A percentile compares a stretch with the other conserved stretches of the same genome.
Conservation (phyloP, 2,329 filamentous ascomycete genomes). For the Aspergillus pseudoterreus region DNA sequence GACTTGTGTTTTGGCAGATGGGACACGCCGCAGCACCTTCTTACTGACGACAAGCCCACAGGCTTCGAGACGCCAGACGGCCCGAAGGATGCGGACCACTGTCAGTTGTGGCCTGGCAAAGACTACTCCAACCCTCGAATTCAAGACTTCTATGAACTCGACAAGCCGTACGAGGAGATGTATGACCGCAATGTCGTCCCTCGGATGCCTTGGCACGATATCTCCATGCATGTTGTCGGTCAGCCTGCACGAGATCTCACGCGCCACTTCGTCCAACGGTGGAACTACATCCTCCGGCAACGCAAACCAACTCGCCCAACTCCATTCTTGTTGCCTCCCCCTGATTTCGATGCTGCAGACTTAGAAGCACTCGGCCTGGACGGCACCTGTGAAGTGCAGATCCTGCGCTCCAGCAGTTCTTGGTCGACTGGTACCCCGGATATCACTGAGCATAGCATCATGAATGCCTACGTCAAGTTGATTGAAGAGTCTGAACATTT, state of each 20-base stretch:
- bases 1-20: constrained; percentile 96
- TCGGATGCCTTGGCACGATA: constrained; percentile 98
- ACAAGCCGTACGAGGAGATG: constrained; percentile 98
- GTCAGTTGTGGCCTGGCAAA: constrained; percentile 94
- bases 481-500: constrained; percentile 96
- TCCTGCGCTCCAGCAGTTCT: constrained; percentile 80
- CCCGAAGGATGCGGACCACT: constrained; percentile 85
- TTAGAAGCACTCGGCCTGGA: constrained; percentile 82
- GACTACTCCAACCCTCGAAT: constrained; percentile 97
- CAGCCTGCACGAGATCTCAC: constrained; percentile 93
- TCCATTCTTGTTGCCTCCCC: constrained; percentile 87
- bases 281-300: constrained; percentile 94
- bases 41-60: constrained; percentile 90
- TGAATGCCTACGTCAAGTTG: constrained; percentile 90
- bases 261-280: constrained; percentile 93
- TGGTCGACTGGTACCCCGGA: constrained; percentile 89
- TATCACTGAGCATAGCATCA: constrained; percentile 87
- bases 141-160: constrained; percentile 88
- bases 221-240: constrained; percentile 95
- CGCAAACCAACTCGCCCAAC: constrained; percentile 90
- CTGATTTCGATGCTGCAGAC: constrained; percentile 83
- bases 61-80: constrained; percentile 77
- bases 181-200: constrained; percentile 86
- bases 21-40: constrained; percentile 90
- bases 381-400: constrained; percentile 94